Base-by-base conservation (phyloP, 148 eudicot genomes). In the Pharnaceum exiguum region DNA sequence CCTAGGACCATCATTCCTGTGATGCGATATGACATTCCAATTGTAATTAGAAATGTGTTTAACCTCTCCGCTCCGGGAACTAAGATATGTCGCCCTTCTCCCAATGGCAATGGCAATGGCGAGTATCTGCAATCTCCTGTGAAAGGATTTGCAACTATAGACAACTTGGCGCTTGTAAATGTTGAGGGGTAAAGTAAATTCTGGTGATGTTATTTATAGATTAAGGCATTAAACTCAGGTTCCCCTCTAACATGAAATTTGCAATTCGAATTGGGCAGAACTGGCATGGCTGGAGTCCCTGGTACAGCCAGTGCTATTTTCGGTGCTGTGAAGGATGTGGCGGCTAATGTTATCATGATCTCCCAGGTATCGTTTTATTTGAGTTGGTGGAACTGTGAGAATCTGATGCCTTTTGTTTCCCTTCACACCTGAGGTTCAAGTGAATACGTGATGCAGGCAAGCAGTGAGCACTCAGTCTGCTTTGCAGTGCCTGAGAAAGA, bases 261-360 rank as follows among this genome's bases (percentile, higher is more conserved):
- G 28, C 45, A 51, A 42, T 31, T 28, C 51, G 53, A 22, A 47
- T 44, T 47, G 40, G 48, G 60, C 81, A 94, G 99, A 77, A 94
- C 99, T 68, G 99, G 99, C 66, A 86, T 94, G 99, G 91, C 96
- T 57, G 99, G 99, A 56, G 95, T 94, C 69, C 99, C 99, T 69
- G 99, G 99, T 69, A 94, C 96, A 62, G 89, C 99, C 46, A 86
- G 86, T 72, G 87, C 77, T 42, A 94, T 94, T 60, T 94, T 94
- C 63, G 69, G 79, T 60, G 89, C 86, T 1, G 99, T 89, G 46
- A 94, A 89, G 75, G 95, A 89, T 49, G 99, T 89, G 26, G 95
- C 96, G 61, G 99, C 99, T 65, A 94, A 94, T 72, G 99, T 94
- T 42, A 80, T 89, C 61, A 94, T 94, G 96, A 93, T 89, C 71